Conservation (phyloP, 2,329 filamentous ascomycete species). For the Fusarium secorum region DNA sequence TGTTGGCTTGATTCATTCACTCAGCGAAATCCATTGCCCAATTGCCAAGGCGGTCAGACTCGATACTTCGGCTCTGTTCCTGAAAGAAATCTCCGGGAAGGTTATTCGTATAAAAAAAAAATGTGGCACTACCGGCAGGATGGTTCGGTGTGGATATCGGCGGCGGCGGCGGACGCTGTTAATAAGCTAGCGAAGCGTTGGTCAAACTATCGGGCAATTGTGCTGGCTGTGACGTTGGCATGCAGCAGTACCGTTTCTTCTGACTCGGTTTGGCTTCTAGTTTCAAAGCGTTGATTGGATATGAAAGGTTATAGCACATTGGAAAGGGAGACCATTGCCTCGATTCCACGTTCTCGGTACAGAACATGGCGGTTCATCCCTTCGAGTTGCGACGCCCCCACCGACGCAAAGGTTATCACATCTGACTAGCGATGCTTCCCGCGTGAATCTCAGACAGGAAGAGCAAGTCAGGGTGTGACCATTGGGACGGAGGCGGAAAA, state of each 20-base stretch:
- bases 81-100: conserved; percentile 30
- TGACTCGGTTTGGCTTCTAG: conserved; percentile 10
- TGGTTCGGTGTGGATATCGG: conserved; percentile 37
- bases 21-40: neutral
- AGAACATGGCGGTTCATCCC: conserved; percentile 3
- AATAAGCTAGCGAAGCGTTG: conserved; percentile 25
- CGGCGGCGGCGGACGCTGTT: conserved; percentile 13
- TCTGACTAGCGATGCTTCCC: conserved; percentile 31
- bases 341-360: conserved; percentile 7
- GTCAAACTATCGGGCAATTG: conserved; percentile 27
- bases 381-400: conserved; percentile 2
- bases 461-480: conserved; percentile 11
- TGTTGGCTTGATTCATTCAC: neutral
- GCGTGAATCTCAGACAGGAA: conserved; percentile 33
- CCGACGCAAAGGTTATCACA: conserved; percentile 25
- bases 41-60: conserved; percentile 16
- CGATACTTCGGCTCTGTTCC: conserved; percentile 23
- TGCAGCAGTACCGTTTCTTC: conserved; percentile 9
- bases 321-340: conserved; percentile 11
- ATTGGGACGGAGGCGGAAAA: neutral
- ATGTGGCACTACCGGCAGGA: conserved; percentile 32
- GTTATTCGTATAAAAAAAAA: conserved; percentile 31
- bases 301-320: neutral
- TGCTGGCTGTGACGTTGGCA: conserved; percentile 14
- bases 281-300: conserved; percentile 15